Base-by-base conservation (phyloP, 2,329 filamentous ascomycete species). In the Pseudopithomyces maydicus region DNA sequence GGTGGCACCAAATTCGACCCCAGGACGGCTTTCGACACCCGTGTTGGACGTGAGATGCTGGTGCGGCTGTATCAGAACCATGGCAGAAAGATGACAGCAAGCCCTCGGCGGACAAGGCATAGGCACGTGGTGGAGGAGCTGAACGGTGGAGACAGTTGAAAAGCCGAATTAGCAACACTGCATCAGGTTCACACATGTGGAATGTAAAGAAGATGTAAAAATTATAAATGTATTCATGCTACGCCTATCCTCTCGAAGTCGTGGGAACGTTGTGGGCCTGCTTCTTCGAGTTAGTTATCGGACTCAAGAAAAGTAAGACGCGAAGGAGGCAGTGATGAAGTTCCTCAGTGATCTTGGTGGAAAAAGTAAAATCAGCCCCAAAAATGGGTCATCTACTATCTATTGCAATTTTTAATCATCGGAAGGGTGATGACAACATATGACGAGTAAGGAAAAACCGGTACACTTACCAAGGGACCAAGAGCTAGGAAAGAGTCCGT, bases 271-370 rank as follows among this genome's bases (percentile, higher is more conserved):
- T 2, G 29, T 36, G 19, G 19, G 11, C 14, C 52, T 54, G 23
- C 43, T 23, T 44, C 17, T 43, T 51, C 58, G 59, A 64, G 65
- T 72, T 61, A 72, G 69, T 61, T n/a, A 53, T 26, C 46, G 49
- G 10, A 48, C 51, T 8, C 11, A 43, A 38, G 52, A 32, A 45
- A 32, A 56, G 49, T 33, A 39, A 23, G 52, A 48, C 55, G 53
- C 55, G 65, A 48, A 59, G 64, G 54, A 48, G 42, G 54, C 55
- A 44, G 48, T 29, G 17, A 56, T 56, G 46, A 36, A 53, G 56
- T 69, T 76, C 82, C 84, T 88, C 85, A 87, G 85, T 84, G 85
- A 88, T 88, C 85, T 88, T 88, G 85, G 85, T 88, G 84, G 69
- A 67, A 82, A 81, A 75, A 80, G 48, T 73, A 79, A 81, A 78